These are phyloP conservation scores for Ophiostoma triangulosporum DNA, from an alignment of 2,329 filamentous ascomycete genomes.

Conservation along the genomic window DNA sequence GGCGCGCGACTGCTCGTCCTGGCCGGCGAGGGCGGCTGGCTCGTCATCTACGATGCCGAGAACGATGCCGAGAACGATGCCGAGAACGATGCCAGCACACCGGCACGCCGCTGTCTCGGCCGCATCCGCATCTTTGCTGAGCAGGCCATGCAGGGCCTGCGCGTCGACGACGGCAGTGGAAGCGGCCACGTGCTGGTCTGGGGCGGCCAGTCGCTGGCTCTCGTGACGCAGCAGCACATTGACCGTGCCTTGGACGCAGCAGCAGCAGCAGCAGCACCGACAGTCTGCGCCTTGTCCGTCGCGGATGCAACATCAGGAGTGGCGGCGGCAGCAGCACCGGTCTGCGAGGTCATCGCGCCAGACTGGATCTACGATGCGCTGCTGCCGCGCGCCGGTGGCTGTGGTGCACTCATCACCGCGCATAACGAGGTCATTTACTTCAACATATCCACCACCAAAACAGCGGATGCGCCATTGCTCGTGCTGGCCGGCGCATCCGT, in stretches of 20 bases:
- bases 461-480: conserved; percentile 12
- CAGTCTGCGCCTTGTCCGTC: no score
- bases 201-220: conserved; percentile 51
- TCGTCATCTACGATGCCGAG: conserved; percentile 37
- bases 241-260: conserved; percentile 19
- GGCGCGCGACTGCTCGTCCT: conserved; percentile 22
- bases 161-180: conserved; percentile 21
- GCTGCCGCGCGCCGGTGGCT: conserved; percentile 26
- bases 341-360: conserved; percentile 33
- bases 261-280: not conserved
- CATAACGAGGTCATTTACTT: conserved; percentile 67
- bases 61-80: not conserved
- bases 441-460: conserved; percentile 13
- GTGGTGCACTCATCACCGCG: conserved; percentile 59
- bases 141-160: conserved; percentile 65
- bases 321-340: conserved; percentile 5
- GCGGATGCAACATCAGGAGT: not conserved
- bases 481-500: conserved; percentile 33
- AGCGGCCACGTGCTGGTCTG: conserved; percentile 42
- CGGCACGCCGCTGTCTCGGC: conserved; percentile 18
- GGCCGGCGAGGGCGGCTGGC: conserved; percentile 44
- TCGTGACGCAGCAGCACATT: conserved; percentile 22
- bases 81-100: no score
- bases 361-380: conserved; percentile 72
- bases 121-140: conserved; percentile 43